Evolutionary conservation across 306 rosid species (phyloP).

Genomic region (Ormosia semicastrata): DNA sequence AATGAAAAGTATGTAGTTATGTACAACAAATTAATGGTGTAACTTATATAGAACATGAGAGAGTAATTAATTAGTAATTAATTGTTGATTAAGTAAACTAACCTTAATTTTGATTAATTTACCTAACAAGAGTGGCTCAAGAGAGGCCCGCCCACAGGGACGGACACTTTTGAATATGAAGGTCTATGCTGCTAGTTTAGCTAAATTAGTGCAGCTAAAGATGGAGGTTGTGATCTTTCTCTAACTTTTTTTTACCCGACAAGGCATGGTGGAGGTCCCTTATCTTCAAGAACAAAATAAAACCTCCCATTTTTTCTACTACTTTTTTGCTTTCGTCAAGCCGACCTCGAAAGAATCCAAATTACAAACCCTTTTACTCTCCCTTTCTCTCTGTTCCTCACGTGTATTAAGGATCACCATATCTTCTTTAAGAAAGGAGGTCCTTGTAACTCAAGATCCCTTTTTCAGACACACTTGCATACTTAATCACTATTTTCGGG

Average conservation of each 20-base stretch:
- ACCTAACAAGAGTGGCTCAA: neutral
- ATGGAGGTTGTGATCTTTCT: conserved; percentile 33
- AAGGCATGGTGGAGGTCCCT: conserved; percentile 58
- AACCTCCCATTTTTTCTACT: conserved; percentile 2
- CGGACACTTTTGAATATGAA: neutral
- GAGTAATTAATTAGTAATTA: no score
- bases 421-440: neutral
- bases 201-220: conserved; percentile 9
- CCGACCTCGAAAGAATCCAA: conserved; percentile 41
- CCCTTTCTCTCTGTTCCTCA: conserved; percentile 16
- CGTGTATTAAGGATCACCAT: conserved; percentile 18
- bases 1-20: no score
- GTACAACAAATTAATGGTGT: no score
- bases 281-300: conserved; percentile 39
- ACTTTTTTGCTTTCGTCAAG: conserved; percentile 43
- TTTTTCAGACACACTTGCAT: conserved; percentile 3
- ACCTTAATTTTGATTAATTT: no score
- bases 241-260: conserved; percentile 50
- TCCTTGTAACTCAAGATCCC: neutral
- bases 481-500: neutral
- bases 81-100: no score
- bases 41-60: no score
- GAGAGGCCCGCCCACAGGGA: neutral
- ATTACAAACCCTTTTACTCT: conserved; percentile 24
- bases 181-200: neutral